Conservation (phyloP, 805 yeast species). For the Saitoella complicata region DNA sequence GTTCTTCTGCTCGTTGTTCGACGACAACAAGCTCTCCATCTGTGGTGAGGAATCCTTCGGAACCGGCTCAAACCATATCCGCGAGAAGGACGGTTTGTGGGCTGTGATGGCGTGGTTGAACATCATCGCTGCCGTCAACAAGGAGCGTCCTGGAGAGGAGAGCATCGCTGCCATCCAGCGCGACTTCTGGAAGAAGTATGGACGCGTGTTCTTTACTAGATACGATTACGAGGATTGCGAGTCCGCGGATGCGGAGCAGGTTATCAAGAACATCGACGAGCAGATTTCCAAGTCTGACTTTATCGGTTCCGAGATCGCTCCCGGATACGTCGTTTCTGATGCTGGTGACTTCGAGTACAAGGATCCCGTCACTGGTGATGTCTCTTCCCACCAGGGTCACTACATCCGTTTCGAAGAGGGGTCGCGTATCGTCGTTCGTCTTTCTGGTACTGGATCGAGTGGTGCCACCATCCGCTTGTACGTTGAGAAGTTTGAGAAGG, state of each 20-base stretch:
- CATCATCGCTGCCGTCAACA: constrained; percentile 69
- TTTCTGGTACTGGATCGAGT: constrained; percentile 94
- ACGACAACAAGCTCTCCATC: constrained; percentile 79
- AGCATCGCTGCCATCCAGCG: constrained; percentile 67
- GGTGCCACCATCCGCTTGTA: constrained; percentile 94
- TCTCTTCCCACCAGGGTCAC: constrained; percentile 79
- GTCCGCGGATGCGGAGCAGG: constrained; percentile 53
- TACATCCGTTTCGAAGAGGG: constrained; percentile 70
- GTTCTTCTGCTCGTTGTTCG: constrained; percentile 89
- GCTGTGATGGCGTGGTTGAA: constrained; percentile 96
- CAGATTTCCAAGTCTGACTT: constrained; percentile 23
- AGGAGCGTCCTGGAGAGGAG: constrained; percentile 41
- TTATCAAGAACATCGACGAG: constrained; percentile 38
- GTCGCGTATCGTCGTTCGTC: constrained; percentile 69
- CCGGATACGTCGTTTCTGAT: constrained; percentile 43
- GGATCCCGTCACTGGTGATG: constrained; percentile 75
- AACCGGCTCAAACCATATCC: constrained; percentile 91
- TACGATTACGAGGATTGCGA: constrained; percentile 82
- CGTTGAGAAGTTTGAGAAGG: constrained; percentile 65
- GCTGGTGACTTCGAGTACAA: constrained; percentile 86
- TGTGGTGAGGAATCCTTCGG: constrained; percentile 99
- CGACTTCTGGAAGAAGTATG: constrained; percentile 80
- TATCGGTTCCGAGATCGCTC: constrained; percentile 36
- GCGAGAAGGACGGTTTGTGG: constrained; percentile 98
- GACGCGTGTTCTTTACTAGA: constrained; percentile 93